Conservation (phyloP, 305 asterid species). For the Fraxinus floribunda region DNA sequence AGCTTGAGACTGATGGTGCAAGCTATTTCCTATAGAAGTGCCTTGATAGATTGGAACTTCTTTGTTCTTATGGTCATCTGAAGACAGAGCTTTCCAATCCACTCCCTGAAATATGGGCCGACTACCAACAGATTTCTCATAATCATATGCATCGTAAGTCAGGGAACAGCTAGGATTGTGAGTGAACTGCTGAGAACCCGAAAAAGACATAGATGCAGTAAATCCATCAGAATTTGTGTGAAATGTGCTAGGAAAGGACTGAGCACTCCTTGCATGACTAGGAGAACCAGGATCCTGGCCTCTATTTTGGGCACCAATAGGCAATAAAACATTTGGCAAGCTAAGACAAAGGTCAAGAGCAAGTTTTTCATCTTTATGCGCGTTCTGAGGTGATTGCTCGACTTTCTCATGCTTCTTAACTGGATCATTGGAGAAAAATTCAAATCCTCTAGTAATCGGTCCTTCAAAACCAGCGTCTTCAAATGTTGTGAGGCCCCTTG, state of each 20-base stretch:
- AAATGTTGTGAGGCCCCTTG: constrained; percentile 32
- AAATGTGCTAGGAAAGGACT: constrained; percentile 81
- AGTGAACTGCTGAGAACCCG: constrained; percentile 91
- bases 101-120: constrained; percentile 92
- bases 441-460: constrained; percentile 71
- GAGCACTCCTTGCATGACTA: constrained; percentile 74
- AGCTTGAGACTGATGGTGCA: constrained; percentile 48
- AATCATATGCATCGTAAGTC: constrained; percentile 68
- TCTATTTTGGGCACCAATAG: constrained; percentile 59
- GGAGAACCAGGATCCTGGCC: constrained; percentile 80
- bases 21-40: constrained; percentile 46
- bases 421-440: constrained; percentile 77
- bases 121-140: constrained; percentile 86
- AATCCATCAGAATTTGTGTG: constrained; percentile 79
- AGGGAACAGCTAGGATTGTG: constrained; percentile 96
- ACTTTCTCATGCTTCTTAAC: constrained; percentile 62
- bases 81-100: constrained; percentile 88
- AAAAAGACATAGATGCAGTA: constrained; percentile 87
- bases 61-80: constrained; percentile 57
- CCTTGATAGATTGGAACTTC: constrained; percentile 50
- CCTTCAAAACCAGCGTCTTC: constrained; percentile 60
- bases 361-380: constrained; percentile 70
- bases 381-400: constrained; percentile 38
- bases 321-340: constrained; percentile 87
- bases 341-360: constrained; percentile 96